Base-by-base conservation (phyloP, 2,329 filamentous ascomycete genomes). In the Fusarium dimerum region DNA sequence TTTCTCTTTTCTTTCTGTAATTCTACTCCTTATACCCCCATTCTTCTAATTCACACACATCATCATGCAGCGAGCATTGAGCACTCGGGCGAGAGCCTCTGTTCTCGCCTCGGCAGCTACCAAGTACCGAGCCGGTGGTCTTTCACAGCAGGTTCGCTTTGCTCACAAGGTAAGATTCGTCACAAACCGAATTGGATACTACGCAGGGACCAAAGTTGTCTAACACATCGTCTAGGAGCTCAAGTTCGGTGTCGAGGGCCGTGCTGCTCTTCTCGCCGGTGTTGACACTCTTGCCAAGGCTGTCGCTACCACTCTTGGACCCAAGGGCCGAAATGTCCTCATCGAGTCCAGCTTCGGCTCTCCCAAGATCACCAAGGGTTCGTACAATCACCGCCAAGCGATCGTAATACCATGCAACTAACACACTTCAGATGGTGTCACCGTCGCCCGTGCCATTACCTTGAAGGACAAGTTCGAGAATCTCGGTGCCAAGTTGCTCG, bases 401-500 rank as follows among this genome's bases (percentile, higher is more conserved):
- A 41, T 10, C 39, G 16, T 11, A 45, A 45, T 18, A 3, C 2
- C 2, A 32, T 20, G 13, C 26, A 58, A 45, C 64, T 66, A 54
- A 66, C 53, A 16, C 6, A 9, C 17, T 40, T 13, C 60, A 92
- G 89, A 94, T 76, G 90, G 90, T 86, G 90, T 94, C 43, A 92
- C 89, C 66, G 90, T 94, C 66, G 90, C 90, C 66, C 93, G 88
- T 78, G 92, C 93, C 60, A 89, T 99, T 69, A 85, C 84, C 60
- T 86, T 99, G 63, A 87, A 99, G 83, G 94, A 99, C 84, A 97
- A 97, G 80, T 99, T 97, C 77, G 94, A 99, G 81, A 99, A 99
- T 83, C 90, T 99, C 66, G 94, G 94, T 74, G 94, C 94, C 69
- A 89, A 90, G 71, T 86, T 99, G 64, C 86, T 99, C 66, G 92